Evolutionary conservation across 2,329 filamentous ascomycete species (phyloP), one percentile per base, ranked within the genome.

Genomic region (Beauveria bassiana): DNA sequence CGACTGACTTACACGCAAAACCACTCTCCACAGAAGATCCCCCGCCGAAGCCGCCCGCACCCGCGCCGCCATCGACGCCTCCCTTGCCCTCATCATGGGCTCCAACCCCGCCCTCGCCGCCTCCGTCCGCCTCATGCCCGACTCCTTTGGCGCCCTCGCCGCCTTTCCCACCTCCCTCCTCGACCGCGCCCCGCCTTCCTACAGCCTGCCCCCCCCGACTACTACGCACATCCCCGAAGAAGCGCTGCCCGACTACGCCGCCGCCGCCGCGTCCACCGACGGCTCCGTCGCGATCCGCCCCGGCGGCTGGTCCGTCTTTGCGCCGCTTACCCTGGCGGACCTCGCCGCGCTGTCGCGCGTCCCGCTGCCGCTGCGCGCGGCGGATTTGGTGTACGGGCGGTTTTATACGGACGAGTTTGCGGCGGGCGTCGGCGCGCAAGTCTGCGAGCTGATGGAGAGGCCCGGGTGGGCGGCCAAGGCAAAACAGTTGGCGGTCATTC

Each of bases 201-300:
- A 66, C 52, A 59, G 51, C 45, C 42, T 61, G 3, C 64, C 62
- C 20, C 28, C 59, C n/a, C 53, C 61, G 20, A 22, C 20, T 1
- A 22, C 1, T 22, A 22, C 20, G 2, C n/a, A 34, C 40, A 28
- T n/a, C 42, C 38, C 42, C 34, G 62, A 64, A 22, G 62, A 64
- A 22, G 53, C 58, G 20, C 63, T 59, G 6, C 65, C 64, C 34
- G 56, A 63, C 54, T 66, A 66, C 55, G 38, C 49, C 31, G 56
- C 60, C 16, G 66, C 70, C 20, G 68, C 69, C 28, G 59, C 63
- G 61, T 67, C 68, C 63, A 66, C 68, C 14, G 76, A 78, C 62
- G 63, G 55, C 47, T 64, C 62, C 28, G 59, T 66, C 24, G 52
- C 63, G 43, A 65, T 67, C 54, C 62, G 51, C 3, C 55, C 63